Base-by-base conservation (phyloP, 2,329 filamentous ascomycete genomes). In the Pseudopithomyces chartarum region DNA sequence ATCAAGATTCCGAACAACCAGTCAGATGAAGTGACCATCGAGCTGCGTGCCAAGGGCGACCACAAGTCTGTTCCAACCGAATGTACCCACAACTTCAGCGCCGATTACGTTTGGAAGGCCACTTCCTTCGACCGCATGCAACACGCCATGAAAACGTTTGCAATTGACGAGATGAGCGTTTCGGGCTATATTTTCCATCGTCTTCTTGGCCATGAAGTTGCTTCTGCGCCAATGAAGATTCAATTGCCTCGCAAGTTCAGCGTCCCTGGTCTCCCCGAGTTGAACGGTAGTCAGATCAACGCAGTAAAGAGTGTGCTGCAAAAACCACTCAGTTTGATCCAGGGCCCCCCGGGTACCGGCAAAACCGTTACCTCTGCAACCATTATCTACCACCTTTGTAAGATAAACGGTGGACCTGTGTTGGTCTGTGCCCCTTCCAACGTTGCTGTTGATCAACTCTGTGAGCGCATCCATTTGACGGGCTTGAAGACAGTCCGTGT, bases 41-140 rank as follows among this genome's bases (percentile, higher is more conserved):
- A 99, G 76, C 80, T 99, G 72, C 90, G 95, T 65, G 92, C 95
- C 69, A 94, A 95, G 61, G 93, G 92, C 59, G 96, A 96, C 73
- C 93, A 98, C 80, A 98, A 98, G 78, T 91, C 90, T 26, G 91
- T 98, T 1, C 95, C 95, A 0, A 97, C 92, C 0, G 94, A 99
- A 70, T 95, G 94, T 76, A 97, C 94, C 0, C 92, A 96, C 78
- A 97, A 97, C 76, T 99, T 99, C 78, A 97, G 92, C 15, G 95
- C 94, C 63, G 95, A 99, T 75, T 99, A 99, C 71, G 95, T 99
- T 54, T 99, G 95, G 95, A 99, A 99, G 76, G 95, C 96, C 13
- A 99, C 96, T 0, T 98, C 94, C 0, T 99, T 99, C 74, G 95
- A 99, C 72, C 93, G 95, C 61, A 99, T 99, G 95, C 95, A 99